These are phyloP conservation scores for Eucalyptus albens DNA, from an alignment of 345 rosid species.

Conservation along the genomic window DNA sequence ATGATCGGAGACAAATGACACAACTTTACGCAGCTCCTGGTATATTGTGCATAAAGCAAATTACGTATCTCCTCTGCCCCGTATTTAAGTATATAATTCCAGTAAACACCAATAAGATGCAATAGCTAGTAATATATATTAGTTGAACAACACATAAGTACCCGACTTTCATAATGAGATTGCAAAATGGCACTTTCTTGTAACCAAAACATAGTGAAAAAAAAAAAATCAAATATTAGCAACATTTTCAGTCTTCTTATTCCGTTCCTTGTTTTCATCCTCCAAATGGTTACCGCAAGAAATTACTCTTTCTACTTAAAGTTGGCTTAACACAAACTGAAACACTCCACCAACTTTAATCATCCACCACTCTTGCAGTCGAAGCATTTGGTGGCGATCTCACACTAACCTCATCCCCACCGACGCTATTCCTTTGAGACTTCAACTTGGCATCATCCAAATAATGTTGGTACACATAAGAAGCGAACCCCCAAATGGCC, in stretches of 20 bases:
- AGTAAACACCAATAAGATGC: neutral
- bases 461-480: conserved; percentile 23
- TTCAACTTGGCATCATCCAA: neutral
- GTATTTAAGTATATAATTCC: neutral
- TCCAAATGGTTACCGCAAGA: neutral
- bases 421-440: neutral
- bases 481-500: conserved; percentile 29
- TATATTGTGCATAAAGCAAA: neutral
- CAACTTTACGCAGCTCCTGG: neutral
- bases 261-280: neutral
- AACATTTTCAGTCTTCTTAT: neutral
- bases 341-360: neutral
- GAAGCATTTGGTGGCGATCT: neutral
- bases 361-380: neutral
- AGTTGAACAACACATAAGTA: neutral
- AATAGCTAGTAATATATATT: neutral
- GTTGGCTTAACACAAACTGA: neutral
- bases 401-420: neutral
- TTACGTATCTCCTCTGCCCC: neutral
- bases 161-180: neutral
- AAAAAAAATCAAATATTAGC: neutral
- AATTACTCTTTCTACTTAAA: neutral
- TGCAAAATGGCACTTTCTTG: neutral
- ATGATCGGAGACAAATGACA: neutral
- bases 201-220: too few species aligned